Conservation (phyloP, 2,329 filamentous ascomycete species). For the Fusarium duplospermum region DNA sequence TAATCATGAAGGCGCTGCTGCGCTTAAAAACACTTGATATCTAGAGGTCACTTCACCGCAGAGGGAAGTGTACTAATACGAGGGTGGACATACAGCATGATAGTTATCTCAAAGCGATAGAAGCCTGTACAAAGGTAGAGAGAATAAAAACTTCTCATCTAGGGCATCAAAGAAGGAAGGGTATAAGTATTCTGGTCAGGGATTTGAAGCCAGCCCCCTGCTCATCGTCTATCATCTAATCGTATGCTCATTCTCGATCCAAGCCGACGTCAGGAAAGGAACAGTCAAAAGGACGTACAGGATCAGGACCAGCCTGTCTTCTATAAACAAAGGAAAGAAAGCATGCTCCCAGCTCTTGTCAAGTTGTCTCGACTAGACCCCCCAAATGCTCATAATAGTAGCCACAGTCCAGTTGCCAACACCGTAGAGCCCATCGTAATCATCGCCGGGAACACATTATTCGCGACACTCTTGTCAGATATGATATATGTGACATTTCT, state of each 20-base stretch:
- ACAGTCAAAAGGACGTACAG: background rate
- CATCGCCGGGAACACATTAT: constrained; percentile 26
- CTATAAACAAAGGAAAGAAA: constrained; percentile 24
- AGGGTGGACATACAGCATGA: constrained; percentile 31
- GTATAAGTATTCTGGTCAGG: constrained; percentile 36
- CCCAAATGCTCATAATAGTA: constrained; percentile 18
- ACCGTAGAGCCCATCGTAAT: constrained; percentile 18
- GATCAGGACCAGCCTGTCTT: constrained; percentile 30
- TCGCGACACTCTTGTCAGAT: constrained; percentile 44
- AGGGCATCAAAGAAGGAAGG: constrained; percentile 30
- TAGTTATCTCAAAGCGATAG: constrained; percentile 40
- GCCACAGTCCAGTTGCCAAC: constrained; percentile 30
- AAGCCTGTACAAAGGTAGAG: constrained; percentile 40
- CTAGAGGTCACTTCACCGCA: constrained; percentile 29
- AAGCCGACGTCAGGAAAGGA: constrained; percentile 1
- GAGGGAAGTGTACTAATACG: constrained; percentile 14
- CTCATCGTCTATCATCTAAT: constrained; percentile 26
- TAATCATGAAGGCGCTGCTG: constrained; percentile 19
- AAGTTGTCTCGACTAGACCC: background rate
- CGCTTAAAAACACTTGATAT: constrained; percentile 23
- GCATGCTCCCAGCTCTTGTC: background rate
- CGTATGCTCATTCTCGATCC: constrained; percentile 6
- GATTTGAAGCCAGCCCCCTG: constrained; percentile 11
- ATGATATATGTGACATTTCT: constrained; percentile 51
- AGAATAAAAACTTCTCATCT: constrained; percentile 41